Conservation (phyloP, 768 basidiomycete species). For the Suillus brevipes region DNA sequence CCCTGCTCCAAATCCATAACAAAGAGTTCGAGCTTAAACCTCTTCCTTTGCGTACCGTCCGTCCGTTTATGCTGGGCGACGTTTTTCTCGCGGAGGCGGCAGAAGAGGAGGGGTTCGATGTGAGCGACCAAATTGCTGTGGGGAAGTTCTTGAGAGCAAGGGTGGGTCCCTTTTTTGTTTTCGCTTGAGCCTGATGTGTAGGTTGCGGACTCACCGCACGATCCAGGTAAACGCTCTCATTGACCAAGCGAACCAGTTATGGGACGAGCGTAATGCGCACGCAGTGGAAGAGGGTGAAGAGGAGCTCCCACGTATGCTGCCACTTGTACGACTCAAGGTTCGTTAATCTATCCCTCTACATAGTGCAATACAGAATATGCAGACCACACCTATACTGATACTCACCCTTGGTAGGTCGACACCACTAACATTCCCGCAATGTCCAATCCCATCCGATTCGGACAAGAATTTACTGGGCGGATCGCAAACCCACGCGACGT, state of each 20-base stretch:
- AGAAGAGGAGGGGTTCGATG: constrained; percentile 73
- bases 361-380: not conserved
- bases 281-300: constrained; percentile 65
- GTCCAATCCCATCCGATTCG: constrained; percentile 95
- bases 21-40: constrained; percentile 87
- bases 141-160: constrained; percentile 75
- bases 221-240: constrained; percentile 79
- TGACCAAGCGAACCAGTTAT: constrained; percentile 69
- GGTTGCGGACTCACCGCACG: constrained; percentile 6
- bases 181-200: not conserved
- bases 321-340: constrained; percentile 84
- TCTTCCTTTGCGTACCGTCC: constrained; percentile 84
- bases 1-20: constrained; percentile 82
- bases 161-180: constrained; percentile 37
- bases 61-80: constrained; percentile 91
- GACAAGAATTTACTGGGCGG: constrained; percentile 88
- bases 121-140: constrained; percentile 81
- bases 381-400: constrained; percentile 3
- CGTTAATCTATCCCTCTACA: not conserved
- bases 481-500: constrained; percentile 95
- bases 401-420: constrained; percentile 58
- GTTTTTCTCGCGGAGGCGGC: constrained; percentile 73
- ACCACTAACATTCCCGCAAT: constrained; percentile 89
- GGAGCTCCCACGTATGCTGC: constrained; percentile 71
- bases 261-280: constrained; percentile 71